These are phyloP conservation scores for Canariomyces notabilis DNA, from an alignment of 2,329 filamentous ascomycete genomes.

Conservation along the genomic window DNA sequence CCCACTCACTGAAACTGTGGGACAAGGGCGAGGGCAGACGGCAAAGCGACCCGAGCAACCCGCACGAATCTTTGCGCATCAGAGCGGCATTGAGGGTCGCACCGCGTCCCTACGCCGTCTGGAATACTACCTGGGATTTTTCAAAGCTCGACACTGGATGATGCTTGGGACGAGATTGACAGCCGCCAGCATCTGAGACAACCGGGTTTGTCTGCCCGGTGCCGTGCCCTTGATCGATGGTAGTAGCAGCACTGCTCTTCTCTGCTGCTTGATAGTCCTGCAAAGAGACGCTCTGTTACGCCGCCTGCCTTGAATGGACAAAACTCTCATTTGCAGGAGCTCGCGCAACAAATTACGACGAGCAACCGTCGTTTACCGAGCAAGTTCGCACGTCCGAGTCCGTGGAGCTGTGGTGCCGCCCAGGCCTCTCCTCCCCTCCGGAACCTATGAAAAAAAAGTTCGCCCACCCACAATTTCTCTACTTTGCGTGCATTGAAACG, in stretches of 20 bases:
- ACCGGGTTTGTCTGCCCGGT: constrained; percentile 7
- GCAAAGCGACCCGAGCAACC: constrained; percentile 11
- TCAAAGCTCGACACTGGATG: constrained; percentile 12
- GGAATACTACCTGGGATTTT: constrained; percentile 23
- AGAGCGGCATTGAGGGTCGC: constrained; percentile 27
- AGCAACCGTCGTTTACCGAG: background rate
- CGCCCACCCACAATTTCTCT: background rate
- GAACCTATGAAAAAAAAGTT: too few species aligned
- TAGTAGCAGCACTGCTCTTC: background rate
- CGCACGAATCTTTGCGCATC: constrained; percentile 17
- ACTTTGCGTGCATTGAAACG: constrained; percentile 6
- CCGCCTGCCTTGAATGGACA: background rate
- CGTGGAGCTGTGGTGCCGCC: constrained; percentile 4
- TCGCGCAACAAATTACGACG: background rate
- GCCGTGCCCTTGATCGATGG: background rate
- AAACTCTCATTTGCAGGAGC: constrained; percentile 8
- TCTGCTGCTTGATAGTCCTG: background rate
- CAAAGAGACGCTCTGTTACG: background rate
- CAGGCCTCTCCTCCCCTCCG: too few species aligned
- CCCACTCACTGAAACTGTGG: constrained; percentile 7
- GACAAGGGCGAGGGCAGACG: constrained; percentile 11
- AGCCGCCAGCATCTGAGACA: constrained; percentile 19
- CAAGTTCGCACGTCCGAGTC: constrained; percentile 2
- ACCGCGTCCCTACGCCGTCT: constrained; percentile 27
- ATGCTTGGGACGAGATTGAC: constrained; percentile 13